Base-by-base conservation (phyloP, 176 grass and related monocot genomes). In the Cenchrus fungigraminus region DNA sequence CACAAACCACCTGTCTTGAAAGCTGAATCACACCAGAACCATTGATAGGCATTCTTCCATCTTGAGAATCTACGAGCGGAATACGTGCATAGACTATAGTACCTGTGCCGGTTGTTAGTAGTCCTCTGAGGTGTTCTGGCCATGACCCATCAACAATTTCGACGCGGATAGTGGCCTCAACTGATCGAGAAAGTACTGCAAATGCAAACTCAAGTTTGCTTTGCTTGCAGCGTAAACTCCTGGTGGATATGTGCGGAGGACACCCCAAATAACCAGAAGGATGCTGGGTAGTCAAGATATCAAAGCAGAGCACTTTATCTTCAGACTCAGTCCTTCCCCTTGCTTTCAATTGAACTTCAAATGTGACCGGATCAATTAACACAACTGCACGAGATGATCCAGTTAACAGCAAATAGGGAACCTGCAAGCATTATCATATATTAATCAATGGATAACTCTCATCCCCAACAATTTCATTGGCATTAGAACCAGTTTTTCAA, bases 331-430 rank as follows among this genome's bases (percentile, higher is more conserved):
- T 49, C 37, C 49, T 3, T 45, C 69, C 81, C 57, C 51, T 83
- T 25, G 60, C 43, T 53, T 83, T 83, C 61, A 74, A 7, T 49
- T 83, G 28, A 11, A 52, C 56, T 83, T 83, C 81, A 6, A 83
- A 83, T 9, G 17, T 9, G 62, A 64, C 3, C 0, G 45, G 81
- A 64, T 74, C 57, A 64, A 65, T 19, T 59, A 52, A n/a, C 69
- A 83, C 70, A 64, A 74, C 12, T 42, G 56, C 81, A 25, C 70
- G 69, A 10, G 81, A 64, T 52, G 81, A 69, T 17, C 70, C 81
- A 0, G 81, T 83, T 60, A 60, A 60, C 19, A 60, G 57, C 19
- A 60, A 60, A 60, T 9, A 22, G 0, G 57, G 57, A 60, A 9
- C 57, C 19, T 32, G 59, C 47, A 53, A 53, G 51, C 13, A 53